These are phyloP conservation scores for Bathelium albidoporum DNA, from an alignment of 495 filamentous ascomycete genomes.

Conservation along the genomic window DNA sequence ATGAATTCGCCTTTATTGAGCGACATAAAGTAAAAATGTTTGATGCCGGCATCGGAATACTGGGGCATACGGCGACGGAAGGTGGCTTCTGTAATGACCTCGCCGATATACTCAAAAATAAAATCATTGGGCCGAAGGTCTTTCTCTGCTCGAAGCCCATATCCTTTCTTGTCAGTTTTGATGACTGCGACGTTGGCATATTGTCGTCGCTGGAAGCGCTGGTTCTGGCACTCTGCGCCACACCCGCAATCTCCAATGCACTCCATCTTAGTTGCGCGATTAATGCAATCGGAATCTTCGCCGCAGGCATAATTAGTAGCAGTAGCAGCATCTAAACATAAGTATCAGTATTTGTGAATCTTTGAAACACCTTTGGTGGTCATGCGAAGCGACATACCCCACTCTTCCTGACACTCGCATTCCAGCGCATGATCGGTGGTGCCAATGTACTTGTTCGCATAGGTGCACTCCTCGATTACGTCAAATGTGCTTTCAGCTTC, in stretches of 20 bases:
- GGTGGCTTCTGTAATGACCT: slow-evolving; percentile 85
- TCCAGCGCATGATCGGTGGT: slow-evolving; percentile 86
- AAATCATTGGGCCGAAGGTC: slow-evolving; percentile 74
- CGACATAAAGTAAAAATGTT: slow-evolving; percentile 99
- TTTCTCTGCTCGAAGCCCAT: slow-evolving; percentile 71
- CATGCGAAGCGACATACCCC: slow-evolving; percentile 60
- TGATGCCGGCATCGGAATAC: slow-evolving; percentile 92
- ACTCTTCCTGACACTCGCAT: slow-evolving; percentile 91
- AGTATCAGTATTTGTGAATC: slow-evolving; percentile 17
- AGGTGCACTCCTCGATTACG: slow-evolving; percentile 70
- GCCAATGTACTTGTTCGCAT: slow-evolving; percentile 80
- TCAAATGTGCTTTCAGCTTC: slow-evolving; percentile 71
- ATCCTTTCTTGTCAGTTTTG: slow-evolving; percentile 95
- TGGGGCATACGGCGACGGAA: slow-evolving; percentile 82
- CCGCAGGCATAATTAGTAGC: slow-evolving; percentile 75
- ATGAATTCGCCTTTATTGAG: slow-evolving; percentile 94
- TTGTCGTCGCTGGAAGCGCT: slow-evolving; percentile 83
- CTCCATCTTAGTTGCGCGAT: slow-evolving; percentile 95
- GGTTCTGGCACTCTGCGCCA: slow-evolving; percentile 80
- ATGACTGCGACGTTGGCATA: slow-evolving; percentile 91
- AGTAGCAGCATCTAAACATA: slow-evolving; percentile 45
- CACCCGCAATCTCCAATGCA: slow-evolving; percentile 82
- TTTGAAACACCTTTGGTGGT: slow-evolving; percentile 9
- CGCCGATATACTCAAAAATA: slow-evolving; percentile 96
- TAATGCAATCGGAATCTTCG: slow-evolving; percentile 97